A percentile compares a stretch with the other conserved stretches of the same genome.
Evolutionary conservation across 1,284 basidiomycete genomes (phyloP).

Genomic region (Austroboletus olivaceoglutinosus): DNA sequence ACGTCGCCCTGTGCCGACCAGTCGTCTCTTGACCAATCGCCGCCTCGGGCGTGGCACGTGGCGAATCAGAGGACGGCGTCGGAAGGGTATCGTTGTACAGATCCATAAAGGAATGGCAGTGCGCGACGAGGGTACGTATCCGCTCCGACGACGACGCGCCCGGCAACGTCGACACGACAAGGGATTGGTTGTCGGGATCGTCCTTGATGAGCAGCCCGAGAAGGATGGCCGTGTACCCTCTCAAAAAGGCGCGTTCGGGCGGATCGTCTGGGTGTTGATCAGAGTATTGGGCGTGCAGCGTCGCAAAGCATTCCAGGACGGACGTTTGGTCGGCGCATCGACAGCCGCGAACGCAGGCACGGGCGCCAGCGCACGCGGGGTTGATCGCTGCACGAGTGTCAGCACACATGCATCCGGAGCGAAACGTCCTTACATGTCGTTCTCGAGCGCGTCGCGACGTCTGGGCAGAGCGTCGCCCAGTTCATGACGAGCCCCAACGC

Average conservation of each 20-base stretch:
- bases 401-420: neutral
- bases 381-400: constrained; percentile 39
- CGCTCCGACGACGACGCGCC: constrained; percentile 35
- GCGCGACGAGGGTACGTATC: constrained; percentile 47
- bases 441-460: constrained; percentile 44
- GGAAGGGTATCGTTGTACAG: constrained; percentile 44
- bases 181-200: constrained; percentile 41
- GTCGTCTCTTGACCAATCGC: neutral
- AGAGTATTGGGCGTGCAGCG: constrained; percentile 16
- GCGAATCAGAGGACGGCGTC: constrained; percentile 4
- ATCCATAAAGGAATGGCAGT: constrained; percentile 56
- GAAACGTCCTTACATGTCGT: constrained; percentile 43
- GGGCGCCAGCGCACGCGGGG: constrained; percentile 46
- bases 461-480: constrained; percentile 55
- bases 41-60: constrained; percentile 4
- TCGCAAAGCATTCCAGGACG: constrained; percentile 36
- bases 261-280: constrained; percentile 30
- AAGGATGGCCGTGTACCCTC: constrained; percentile 68
- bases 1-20: constrained; percentile 13
- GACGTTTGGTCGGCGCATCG: constrained; percentile 43
- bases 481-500: constrained; percentile 70
- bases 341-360: constrained; percentile 49
- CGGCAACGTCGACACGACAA: constrained; percentile 46
- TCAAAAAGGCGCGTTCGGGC: constrained; percentile 46
- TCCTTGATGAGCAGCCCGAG: constrained; percentile 65